These are phyloP conservation scores for Ochetophila trinervis DNA, from an alignment of 306 rosid genomes.

Conservation along the genomic window DNA sequence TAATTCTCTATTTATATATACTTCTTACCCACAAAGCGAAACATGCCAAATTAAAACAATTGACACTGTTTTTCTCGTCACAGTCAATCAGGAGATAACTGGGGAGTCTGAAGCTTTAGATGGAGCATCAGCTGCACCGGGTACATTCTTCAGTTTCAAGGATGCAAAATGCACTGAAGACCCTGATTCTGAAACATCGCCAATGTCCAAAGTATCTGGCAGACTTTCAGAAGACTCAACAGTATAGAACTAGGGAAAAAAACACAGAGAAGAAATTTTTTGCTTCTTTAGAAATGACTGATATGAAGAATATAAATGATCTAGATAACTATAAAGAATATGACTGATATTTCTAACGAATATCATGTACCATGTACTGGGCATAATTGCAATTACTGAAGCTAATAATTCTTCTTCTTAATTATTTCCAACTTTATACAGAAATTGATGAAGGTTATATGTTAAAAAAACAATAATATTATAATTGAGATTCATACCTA, in stretches of 20 bases:
- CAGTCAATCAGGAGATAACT: conserved; percentile 30
- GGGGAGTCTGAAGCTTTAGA: conserved; percentile 32
- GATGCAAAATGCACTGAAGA: conserved; percentile 35
- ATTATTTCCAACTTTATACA: not conserved
- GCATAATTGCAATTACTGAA: not conserved
- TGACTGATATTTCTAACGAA: not conserved
- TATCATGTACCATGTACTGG: not conserved
- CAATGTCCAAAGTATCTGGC: conserved; percentile 82
- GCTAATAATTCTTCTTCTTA: too few species aligned
- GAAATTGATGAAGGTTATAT: not conserved
- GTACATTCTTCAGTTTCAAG: conserved; percentile 50
- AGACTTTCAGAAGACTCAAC: conserved; percentile 56
- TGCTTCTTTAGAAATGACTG: conserved; percentile 1
- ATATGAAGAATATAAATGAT: not conserved
- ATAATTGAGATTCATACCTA: not conserved
- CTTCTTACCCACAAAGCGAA: conserved; percentile 32
- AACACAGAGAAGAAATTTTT: not conserved
- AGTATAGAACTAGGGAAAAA: conserved; percentile 38
- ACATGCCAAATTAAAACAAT: conserved; percentile 25
- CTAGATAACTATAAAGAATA: too few species aligned
- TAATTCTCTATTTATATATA: conserved; percentile 39
- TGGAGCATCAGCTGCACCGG: conserved; percentile 52
- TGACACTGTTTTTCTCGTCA: conserved; percentile 13
- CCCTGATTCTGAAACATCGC: conserved; percentile 70
- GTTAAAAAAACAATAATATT: too few species aligned